phyloP scores from a whole-genome alignment of 202 grass and related monocot species.

The Setaria viridis region DNA sequence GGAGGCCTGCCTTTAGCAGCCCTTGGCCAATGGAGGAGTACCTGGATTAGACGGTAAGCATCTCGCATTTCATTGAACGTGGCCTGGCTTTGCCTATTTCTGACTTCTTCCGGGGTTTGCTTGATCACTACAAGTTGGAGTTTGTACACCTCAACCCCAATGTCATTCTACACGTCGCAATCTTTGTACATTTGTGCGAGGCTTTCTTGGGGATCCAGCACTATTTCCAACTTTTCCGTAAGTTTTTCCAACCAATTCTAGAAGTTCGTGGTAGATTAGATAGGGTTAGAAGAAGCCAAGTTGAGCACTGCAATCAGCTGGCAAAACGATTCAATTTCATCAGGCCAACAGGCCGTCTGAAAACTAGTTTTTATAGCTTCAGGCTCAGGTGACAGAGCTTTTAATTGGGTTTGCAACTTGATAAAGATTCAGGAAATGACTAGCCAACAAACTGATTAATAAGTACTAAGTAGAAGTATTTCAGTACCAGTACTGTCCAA shows the following conservation, averaged over 20 bases:
- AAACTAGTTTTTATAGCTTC: constrained; percentile 17
- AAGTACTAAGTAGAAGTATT: neutral
- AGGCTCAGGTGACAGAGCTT: neutral
- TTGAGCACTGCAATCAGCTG: neutral
- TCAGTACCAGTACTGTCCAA: neutral
- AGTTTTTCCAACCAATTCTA: constrained; percentile 30
- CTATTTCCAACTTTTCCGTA: no score
- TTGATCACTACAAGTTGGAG: no score
- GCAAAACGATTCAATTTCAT: neutral
- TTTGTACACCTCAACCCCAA: no score
- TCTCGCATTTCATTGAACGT: no score
- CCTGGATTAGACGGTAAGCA: no score
- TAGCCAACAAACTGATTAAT: neutral
- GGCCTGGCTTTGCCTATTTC: no score
- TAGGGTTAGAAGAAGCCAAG: constrained; percentile 20
- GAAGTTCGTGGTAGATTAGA: neutral
- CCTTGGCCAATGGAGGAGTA: no score
- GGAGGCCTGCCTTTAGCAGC: no score
- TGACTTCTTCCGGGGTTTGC: no score
- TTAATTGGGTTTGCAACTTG: constrained; percentile 32
- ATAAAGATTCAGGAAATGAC: constrained; percentile 29
- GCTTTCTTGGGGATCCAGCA: no score
- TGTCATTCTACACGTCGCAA: no score
- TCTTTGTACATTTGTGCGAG: no score
- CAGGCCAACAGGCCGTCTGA: neutral